Evolutionary conservation across 2,329 filamentous ascomycete genomes (phyloP).

Genomic region (Scopulariopsis brevicaulis): DNA sequence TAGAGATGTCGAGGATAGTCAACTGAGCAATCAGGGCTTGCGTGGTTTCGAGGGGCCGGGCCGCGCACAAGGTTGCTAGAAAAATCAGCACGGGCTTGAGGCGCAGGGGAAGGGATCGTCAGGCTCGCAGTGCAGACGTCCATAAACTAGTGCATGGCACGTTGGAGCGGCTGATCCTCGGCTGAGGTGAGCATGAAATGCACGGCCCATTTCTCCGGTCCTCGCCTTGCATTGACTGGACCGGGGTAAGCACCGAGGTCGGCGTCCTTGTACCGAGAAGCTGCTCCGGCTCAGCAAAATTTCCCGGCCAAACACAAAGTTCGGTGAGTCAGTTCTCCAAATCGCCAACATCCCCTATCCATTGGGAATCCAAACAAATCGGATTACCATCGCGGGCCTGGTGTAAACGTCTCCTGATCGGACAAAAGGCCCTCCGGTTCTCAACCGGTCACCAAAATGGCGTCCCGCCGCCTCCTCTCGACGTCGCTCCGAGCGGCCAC

Average conservation of each 20-base stretch:
- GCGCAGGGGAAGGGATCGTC: background rate
- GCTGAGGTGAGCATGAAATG: background rate
- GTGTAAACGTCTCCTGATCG: slow-evolving; percentile 2
- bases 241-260: slow-evolving; percentile 1
- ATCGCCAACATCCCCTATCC: background rate
- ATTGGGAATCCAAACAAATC: background rate
- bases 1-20: too few species aligned
- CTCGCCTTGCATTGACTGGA: background rate
- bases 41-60: background rate
- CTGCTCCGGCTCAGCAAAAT: slow-evolving; percentile 1
- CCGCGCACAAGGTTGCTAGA: background rate
- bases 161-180: background rate
- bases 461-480: slow-evolving; percentile 28
- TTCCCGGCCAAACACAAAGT: background rate
- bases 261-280: background rate
- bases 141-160: background rate
- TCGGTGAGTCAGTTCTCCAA: slow-evolving; percentile 3
- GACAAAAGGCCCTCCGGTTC: background rate
- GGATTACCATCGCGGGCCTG: background rate
- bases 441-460: slow-evolving; percentile 22
- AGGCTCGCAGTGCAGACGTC: background rate
- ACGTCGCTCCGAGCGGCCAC: slow-evolving; percentile 23
- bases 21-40: background rate
- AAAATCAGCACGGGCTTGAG: background rate
- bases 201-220: background rate